Evolutionary conservation across 768 basidiomycete species (phyloP).

Genomic region (Naganishia vishniacii): DNA sequence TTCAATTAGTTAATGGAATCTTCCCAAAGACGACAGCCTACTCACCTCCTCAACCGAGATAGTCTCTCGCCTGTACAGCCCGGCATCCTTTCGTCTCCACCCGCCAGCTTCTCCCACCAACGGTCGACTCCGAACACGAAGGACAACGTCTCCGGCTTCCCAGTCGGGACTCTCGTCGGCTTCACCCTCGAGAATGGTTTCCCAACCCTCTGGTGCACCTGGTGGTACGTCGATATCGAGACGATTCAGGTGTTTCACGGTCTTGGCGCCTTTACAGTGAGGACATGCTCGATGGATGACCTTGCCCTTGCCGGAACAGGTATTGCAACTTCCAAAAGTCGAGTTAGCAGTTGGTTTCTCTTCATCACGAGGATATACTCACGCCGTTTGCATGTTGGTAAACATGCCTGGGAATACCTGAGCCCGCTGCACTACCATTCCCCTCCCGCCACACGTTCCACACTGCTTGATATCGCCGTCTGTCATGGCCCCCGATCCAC

Average conservation of each 20-base stretch:
- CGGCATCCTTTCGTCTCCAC: conserved; percentile 82
- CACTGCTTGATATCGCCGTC: conserved; percentile 85
- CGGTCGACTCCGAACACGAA: conserved; percentile 73
- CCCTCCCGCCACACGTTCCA: conserved; percentile 71
- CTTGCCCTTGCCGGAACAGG: conserved; percentile 77
- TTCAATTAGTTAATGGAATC: conserved; percentile 21
- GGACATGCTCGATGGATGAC: conserved; percentile 72
- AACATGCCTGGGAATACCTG: conserved; percentile 98
- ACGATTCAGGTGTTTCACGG: conserved; percentile 70
- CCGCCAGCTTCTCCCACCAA: conserved; percentile 58
- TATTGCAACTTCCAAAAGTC: conserved; percentile 53
- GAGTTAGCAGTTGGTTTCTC: conserved; percentile 25
- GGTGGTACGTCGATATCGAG: conserved; percentile 78
- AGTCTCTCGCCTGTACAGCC: conserved; percentile 85
- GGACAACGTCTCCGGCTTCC: conserved; percentile 88
- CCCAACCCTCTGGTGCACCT: conserved; percentile 88
- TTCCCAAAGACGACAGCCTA: not conserved
- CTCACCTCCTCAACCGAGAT: conserved; percentile 85
- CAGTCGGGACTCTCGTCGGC: conserved; percentile 93
- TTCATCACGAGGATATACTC: conserved; percentile 41
- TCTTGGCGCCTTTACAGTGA: conserved; percentile 74
- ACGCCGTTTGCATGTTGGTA: conserved; percentile 76
- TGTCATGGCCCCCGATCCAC: conserved; percentile 87
- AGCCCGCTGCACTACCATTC: conserved; percentile 77
- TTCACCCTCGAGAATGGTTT: conserved; percentile 91